phyloP scores from a whole-genome alignment of 192 early-diverging fungal genomes.

The Podila minutissima region DNA sequence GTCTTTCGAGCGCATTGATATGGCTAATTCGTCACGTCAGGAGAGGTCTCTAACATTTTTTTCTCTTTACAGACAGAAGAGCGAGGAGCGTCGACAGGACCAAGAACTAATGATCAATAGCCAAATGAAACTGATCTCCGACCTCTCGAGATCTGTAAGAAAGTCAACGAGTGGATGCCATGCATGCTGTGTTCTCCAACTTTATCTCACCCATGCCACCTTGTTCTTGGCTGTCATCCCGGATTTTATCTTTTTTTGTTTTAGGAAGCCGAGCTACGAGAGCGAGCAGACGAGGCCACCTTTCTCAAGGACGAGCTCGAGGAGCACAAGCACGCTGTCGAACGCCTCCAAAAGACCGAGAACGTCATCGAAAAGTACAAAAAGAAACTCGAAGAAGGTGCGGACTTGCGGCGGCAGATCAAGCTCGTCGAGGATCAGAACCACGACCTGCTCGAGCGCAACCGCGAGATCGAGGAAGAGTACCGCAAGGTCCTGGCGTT shows the following conservation, averaged over 20 bases:
- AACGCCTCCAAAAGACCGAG: conserved; percentile 92
- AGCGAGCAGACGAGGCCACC: conserved; percentile 74
- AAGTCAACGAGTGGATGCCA: not conserved
- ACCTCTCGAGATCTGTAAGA: conserved; percentile 69
- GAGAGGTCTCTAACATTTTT: not conserved
- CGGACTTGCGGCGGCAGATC: conserved; percentile 81
- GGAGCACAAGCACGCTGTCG: conserved; percentile 88
- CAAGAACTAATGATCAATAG: conserved; percentile 69
- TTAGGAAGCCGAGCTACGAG: conserved; percentile 61
- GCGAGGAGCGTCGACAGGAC: conserved; percentile 79
- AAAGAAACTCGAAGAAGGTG: conserved; percentile 91
- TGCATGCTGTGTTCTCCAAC: no score
- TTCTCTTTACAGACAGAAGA: conserved; percentile 58
- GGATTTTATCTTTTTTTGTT: not conserved
- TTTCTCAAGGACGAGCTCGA: conserved; percentile 90
- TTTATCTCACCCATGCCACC: not conserved
- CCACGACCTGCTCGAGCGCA: conserved; percentile 72
- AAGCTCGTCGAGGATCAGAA: conserved; percentile 85
- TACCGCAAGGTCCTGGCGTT: conserved; percentile 81
- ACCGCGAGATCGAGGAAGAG: conserved; percentile 86
- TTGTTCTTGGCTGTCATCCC: no score
- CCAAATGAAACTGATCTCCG: conserved; percentile 68
- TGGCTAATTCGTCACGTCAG: no score
- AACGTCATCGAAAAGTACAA: conserved; percentile 97
- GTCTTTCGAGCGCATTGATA: no score